Conservation (phyloP, 371 early-diverging fungal genomes). For the Chytridium lagenaria region DNA sequence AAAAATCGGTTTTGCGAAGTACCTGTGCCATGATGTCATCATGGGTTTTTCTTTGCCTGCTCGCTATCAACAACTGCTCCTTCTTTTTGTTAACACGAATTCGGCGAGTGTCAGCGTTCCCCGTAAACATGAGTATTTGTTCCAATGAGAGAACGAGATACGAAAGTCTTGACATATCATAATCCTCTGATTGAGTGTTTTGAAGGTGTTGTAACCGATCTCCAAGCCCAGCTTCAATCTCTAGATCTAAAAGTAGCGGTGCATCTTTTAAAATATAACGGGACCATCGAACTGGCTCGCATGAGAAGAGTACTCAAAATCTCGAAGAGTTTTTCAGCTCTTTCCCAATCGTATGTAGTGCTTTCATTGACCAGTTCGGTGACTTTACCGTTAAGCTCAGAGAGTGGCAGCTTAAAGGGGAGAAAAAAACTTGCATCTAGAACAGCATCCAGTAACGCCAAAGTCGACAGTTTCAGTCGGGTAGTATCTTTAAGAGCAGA, state of each 20-base stretch:
- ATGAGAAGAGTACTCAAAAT: slow-evolving; percentile 32
- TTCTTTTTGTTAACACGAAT: slow-evolving; percentile 58
- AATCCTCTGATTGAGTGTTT: background rate
- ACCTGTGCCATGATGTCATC: too few species aligned
- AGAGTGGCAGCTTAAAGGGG: slow-evolving; percentile 16
- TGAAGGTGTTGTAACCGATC: slow-evolving; percentile 43
- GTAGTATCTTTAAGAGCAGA: background rate
- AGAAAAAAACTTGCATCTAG: slow-evolving; percentile 30
- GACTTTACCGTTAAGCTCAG: slow-evolving; percentile 4
- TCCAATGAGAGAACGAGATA: slow-evolving; percentile 73
- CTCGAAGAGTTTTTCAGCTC: slow-evolving; percentile 40
- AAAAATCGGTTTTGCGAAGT: too few species aligned
- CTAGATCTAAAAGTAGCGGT: slow-evolving; percentile 81
- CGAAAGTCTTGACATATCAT: slow-evolving; percentile 61
- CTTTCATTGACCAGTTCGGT: background rate
- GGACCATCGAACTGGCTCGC: slow-evolving; percentile 44
- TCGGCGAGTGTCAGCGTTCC: slow-evolving; percentile 48
- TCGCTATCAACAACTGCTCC: too few species aligned
- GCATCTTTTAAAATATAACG: slow-evolving; percentile 52
- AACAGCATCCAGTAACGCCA: slow-evolving; percentile 32
- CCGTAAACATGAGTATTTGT: slow-evolving; percentile 63
- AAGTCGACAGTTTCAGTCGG: slow-evolving; percentile 36
- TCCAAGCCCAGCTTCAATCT: slow-evolving; percentile 69
- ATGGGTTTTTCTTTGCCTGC: too few species aligned
- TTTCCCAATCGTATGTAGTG: background rate